Evolutionary conservation across 2,329 filamentous ascomycete species (phyloP).

Genomic region (Aspergillus phoenicis): DNA sequence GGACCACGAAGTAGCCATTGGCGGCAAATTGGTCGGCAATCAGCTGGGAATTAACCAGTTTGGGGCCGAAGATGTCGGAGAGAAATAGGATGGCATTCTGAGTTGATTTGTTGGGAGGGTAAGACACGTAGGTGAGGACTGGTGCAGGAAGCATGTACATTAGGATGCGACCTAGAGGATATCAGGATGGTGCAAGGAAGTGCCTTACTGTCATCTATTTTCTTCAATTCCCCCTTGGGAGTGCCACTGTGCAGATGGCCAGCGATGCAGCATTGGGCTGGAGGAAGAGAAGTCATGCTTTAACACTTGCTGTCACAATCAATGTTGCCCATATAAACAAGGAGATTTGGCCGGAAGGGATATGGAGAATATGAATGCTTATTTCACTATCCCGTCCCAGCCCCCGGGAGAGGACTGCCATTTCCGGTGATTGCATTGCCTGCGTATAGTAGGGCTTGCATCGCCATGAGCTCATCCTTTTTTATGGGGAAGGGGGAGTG

Average conservation of each 20-base stretch:
- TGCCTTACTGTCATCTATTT: background rate
- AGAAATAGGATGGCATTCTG: background rate
- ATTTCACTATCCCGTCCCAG: background rate
- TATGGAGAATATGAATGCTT: too few species aligned
- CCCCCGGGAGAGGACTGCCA: background rate
- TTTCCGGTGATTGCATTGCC: background rate
- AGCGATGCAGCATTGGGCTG: background rate
- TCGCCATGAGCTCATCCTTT: background rate
- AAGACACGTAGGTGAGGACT: background rate
- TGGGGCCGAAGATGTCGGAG: background rate
- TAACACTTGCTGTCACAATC: too few species aligned
- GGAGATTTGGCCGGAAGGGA: background rate
- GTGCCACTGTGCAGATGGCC: background rate
- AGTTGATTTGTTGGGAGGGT: background rate
- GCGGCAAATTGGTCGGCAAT: background rate
- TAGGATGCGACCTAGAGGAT: background rate
- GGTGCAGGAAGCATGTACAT: background rate
- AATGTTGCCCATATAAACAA: background rate
- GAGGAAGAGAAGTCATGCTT: background rate
- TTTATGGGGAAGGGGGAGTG: background rate
- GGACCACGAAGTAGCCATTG: constrained; percentile 45
- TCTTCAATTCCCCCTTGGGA: background rate
- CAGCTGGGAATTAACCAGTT: background rate
- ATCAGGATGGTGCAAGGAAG: background rate
- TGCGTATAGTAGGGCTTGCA: background rate